phyloP scores from a whole-genome alignment of 371 early-diverging fungal species.

The Funneliformis caledonium region DNA sequence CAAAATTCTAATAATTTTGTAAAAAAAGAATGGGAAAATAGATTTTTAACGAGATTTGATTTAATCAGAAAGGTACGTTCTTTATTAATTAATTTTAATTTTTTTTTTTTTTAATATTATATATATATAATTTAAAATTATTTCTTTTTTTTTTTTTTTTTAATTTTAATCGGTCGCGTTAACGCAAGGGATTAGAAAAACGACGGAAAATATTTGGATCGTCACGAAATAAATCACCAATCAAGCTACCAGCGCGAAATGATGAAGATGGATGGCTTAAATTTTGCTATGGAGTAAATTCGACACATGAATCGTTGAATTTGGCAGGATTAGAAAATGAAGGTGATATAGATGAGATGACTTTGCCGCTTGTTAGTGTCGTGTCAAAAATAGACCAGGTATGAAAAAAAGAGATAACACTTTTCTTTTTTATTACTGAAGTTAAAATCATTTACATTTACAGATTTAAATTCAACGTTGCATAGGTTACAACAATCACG shows the following conservation, averaged over 20 bases:
- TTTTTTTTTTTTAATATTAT: neutral
- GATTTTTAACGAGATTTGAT: conserved; percentile 35
- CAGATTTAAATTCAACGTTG: neutral
- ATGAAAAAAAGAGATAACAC: neutral
- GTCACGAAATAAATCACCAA: neutral
- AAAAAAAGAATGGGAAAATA: conserved; percentile 37
- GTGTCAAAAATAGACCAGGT: conserved; percentile 38
- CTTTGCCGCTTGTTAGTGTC: conserved; percentile 19
- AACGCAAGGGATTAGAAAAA: neutral
- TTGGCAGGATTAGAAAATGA: neutral
- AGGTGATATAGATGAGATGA: conserved; percentile 5
- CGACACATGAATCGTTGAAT: neutral
- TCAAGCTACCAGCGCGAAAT: conserved; percentile 26
- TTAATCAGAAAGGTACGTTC: conserved; percentile 29
- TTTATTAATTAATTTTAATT: neutral
- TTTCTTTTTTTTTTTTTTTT: neutral
- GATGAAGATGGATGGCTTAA: conserved; percentile 40
- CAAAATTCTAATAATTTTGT: conserved; percentile 19
- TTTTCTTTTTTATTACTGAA: neutral
- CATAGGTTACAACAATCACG: conserved; percentile 33
- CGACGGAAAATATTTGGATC: neutral
- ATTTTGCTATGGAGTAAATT: conserved; percentile 36
- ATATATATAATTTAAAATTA: neutral
- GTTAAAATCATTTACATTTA: neutral
- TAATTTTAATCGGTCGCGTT: neutral